Evolutionary conservation across 805 yeast genomes (phyloP), one percentile per base, ranked within the genome.

Genomic region (Kuraishia borneana): DNA sequence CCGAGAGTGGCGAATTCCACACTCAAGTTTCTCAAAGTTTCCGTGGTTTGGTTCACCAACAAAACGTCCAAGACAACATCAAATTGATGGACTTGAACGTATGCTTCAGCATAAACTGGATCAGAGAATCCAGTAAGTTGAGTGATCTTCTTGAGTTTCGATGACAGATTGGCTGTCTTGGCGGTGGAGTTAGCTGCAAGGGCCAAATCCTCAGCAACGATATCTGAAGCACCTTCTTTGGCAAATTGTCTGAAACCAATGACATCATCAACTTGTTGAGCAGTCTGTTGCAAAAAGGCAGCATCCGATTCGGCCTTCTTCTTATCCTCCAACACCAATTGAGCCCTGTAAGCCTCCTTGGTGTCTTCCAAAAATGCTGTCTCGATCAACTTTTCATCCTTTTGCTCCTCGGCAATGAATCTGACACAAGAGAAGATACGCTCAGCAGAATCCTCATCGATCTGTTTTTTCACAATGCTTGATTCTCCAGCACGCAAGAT

Each of bases 61-160:
- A 92, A 64, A 13, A 92, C 96, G 48, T 94, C 98, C 46, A 92
- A 68, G 0, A 87, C 87, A 48, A 92, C 94, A 56, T 94, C 97
- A 54, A 82, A 92, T 60, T 94, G 97, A 50, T 88, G 95, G n/a
- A 85, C 92, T 44, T 83, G 83, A 44, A 92, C 84, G 50, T 82
- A 84, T 1, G 96, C 98, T 61, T 92, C 99, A 5, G 96, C 97
- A 54, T 92, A 92, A 22, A 92, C 94, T 16, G 97, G 95, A 56
- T 92, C 99, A 0, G 96, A 83, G 58, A 87, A 92, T 13, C 99
- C 99, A n/a, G 98, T 89, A 45, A 92, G 70, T 54, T 84, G 97
- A 33, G 85, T 77, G 48, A 94, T 83, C 56, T 84, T 87, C 56
- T 76, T 81, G 50, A 92, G 70, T 59, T 84, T 81, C 2, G 96